Evolutionary conservation across 352 stramenopile species (phyloP).

Genomic region (Phytophthora sojae): DNA sequence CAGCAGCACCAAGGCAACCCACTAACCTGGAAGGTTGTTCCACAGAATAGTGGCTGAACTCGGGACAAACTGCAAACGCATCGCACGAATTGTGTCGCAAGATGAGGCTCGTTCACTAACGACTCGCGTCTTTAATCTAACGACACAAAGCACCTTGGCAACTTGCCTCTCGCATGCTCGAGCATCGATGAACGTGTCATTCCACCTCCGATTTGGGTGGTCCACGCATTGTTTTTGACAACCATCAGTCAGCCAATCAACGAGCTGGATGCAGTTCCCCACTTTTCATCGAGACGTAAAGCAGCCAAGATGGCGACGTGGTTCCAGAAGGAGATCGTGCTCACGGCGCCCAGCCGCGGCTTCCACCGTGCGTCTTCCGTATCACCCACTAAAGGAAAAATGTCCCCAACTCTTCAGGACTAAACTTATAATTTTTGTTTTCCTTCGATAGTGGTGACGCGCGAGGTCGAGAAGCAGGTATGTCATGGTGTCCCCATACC

Average conservation of each 20-base stretch:
- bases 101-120: no score
- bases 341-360: constrained; percentile 78
- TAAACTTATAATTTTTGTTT: not conserved
- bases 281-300: not conserved
- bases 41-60: not conserved
- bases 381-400: not conserved
- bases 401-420: not conserved
- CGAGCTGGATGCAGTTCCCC: not conserved
- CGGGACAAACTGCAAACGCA: not conserved
- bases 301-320: constrained; percentile 60
- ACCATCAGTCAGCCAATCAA: not conserved
- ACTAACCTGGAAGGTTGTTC: not conserved
- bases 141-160: not conserved
- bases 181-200: not conserved
- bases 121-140: no score
- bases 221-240: constrained; percentile 5
- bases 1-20: not conserved
- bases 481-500: not conserved
- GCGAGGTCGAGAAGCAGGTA: constrained; percentile 85
- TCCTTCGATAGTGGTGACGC: constrained; percentile 71
- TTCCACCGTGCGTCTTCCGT: constrained; percentile 73
- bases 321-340: constrained; percentile 90
- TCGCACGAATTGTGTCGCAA: not conserved
- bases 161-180: no score
- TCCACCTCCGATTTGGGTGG: not conserved